These are phyloP conservation scores for Trichopus zeylanicus DNA, from an alignment of 116 monocot species.

Conservation along the genomic window DNA sequence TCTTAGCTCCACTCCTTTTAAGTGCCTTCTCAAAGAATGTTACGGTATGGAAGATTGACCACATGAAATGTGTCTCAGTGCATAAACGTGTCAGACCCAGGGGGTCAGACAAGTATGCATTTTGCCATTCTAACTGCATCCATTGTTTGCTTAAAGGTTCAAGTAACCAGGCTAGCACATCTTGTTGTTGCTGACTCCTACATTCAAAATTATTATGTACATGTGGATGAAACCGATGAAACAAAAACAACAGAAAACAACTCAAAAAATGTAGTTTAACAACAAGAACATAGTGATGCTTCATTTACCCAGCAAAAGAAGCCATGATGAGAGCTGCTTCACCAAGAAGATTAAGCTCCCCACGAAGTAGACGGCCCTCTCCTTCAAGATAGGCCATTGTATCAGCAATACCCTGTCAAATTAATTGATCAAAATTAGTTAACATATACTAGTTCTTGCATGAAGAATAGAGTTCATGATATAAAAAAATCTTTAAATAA, in stretches of 20 bases:
- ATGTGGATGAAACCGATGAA: not conserved
- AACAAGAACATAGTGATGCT: not conserved
- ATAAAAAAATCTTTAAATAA: too few relatives aligned
- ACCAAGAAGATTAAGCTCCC: conserved; percentile 88
- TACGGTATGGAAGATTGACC: conserved; percentile 89
- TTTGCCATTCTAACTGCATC: conserved; percentile 93
- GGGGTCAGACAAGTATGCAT: conserved; percentile 70
- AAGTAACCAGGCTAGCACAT: conserved; percentile 90
- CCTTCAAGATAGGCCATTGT: conserved; percentile 86
- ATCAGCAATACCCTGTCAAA: conserved; percentile 75
- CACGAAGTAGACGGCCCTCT: conserved; percentile 72
- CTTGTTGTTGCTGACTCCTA: conserved; percentile 87
- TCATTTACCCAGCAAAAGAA: conserved; percentile 77
- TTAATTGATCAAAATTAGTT: conserved; percentile 5
- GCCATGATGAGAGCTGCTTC: conserved; percentile 98
- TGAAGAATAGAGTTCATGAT: too few relatives aligned
- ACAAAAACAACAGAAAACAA: too few relatives aligned
- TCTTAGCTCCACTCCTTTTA: conserved; percentile 85
- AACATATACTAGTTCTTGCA: too few relatives aligned
- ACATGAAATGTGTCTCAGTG: conserved; percentile 73
- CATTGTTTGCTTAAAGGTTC: conserved; percentile 85
- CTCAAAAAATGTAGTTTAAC: not conserved
- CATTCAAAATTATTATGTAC: conserved; percentile 18
- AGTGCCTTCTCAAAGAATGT: conserved; percentile 95
- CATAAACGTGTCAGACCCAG: conserved; percentile 53